Percentiles rank a stretch among this genome's conserved stretches.
phyloP scores from a whole-genome alignment of 306 rosid genomes.

The Rosa multiflora region DNA sequence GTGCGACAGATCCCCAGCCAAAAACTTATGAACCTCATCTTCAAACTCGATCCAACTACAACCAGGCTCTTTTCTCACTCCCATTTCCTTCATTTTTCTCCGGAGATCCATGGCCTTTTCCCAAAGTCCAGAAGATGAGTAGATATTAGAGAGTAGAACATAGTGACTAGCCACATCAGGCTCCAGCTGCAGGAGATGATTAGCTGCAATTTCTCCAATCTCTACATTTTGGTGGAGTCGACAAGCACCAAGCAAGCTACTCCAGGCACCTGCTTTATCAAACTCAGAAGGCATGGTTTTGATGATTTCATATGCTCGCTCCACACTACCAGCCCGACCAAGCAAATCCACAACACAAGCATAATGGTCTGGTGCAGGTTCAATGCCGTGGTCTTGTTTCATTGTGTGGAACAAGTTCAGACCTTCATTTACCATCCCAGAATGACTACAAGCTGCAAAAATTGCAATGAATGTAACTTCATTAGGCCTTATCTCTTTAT shows the following conservation, averaged over 20 bases:
- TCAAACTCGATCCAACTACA: constrained; percentile 87
- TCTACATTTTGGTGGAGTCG: constrained; percentile 61
- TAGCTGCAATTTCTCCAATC: constrained; percentile 71
- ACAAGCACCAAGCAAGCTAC: constrained; percentile 87
- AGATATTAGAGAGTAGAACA: constrained; percentile 73
- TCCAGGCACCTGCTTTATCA: constrained; percentile 72
- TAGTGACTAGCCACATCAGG: constrained; percentile 87
- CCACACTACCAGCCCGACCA: constrained; percentile 75
- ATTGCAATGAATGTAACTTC: constrained; percentile 63
- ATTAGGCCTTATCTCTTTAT: constrained; percentile 47
- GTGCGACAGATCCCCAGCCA: constrained; percentile 79
- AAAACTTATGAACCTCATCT: constrained; percentile 81
- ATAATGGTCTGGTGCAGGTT: constrained; percentile 72
- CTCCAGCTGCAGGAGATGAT: constrained; percentile 60
- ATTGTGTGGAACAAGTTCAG: constrained; percentile 56
- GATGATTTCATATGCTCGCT: constrained; percentile 60
- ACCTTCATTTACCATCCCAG: constrained; percentile 64
- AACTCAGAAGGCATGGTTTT: constrained; percentile 57
- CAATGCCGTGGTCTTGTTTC: constrained; percentile 57
- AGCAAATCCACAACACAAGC: constrained; percentile 90
- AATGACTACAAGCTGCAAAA: constrained; percentile 71
- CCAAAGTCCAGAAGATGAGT: constrained; percentile 78
- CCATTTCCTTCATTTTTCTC: constrained; percentile 77
- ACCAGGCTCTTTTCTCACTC: constrained; percentile 85
- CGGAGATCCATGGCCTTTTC: constrained; percentile 69